Evolutionary conservation across 2,329 filamentous ascomycete genomes (phyloP), one percentile per base, ranked within the genome.

Genomic region (Zymoseptoria pseudotritici): DNA sequence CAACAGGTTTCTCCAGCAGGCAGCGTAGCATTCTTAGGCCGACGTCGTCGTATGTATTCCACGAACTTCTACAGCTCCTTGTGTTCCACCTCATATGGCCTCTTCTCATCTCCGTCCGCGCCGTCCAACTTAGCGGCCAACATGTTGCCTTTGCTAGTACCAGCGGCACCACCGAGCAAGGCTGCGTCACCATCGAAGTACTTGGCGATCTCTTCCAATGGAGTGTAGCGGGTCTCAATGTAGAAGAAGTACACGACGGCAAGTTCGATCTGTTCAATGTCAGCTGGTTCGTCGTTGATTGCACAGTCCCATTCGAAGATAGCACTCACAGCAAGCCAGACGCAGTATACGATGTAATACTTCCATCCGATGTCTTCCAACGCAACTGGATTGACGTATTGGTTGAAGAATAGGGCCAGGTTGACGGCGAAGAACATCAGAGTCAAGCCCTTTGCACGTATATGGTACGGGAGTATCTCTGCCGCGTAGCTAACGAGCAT

Each of bases 361-460:
- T 66, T 66, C 70, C 70, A 72, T 0, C 59, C 52, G 51, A 71
- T 66, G 26, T 62, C 10, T 3, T 64, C 55, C 19, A 73, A 51
- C 4, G 70, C 69, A 22, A 72, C 66, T 4, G 71, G 71, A 57
- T 71, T 72, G 62, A 71, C 69, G 61, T 71, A 76, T 54, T 71
- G 68, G 66, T 75, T 75, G 62, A 75, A 73, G 65, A 80, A 77
- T 19, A 81, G 75, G 21, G 78, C 76, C 29, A 76, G 65, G 63
- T 78, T 75, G 59, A 79, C 74, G 57, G 75, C 74, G 51, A 78
- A 68, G 67, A 77, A 78, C 72, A 78, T 75, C 22, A 82, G 65
- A 7, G 78, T 73, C 67, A 78, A 66, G 56, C 75, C 74, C 70
- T 67, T 75, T 26, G 81, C 75, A 59, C 76, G 74, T 58, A 46